Percentiles rank a stretch among this genome's conserved stretches.
Conservation (phyloP, 768 basidiomycete genomes). For the Rhizopogon vesiculosus region DNA sequence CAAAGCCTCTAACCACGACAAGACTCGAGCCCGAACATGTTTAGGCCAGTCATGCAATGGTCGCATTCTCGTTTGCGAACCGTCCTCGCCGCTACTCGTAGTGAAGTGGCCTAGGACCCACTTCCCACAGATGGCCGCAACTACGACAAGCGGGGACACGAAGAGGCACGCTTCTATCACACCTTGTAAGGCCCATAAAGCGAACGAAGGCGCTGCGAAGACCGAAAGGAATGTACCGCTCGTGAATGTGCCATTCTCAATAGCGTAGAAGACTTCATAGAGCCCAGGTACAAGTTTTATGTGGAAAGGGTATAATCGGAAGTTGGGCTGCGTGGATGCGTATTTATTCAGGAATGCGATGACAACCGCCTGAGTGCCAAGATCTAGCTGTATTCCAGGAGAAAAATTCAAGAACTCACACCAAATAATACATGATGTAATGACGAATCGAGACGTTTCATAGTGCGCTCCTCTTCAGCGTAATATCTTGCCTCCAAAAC, state of each 20-base stretch:
- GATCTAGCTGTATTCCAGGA: too few species aligned
- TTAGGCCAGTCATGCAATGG: background rate
- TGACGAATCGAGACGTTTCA: too few species aligned
- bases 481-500: too few species aligned
- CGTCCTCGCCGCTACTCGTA: background rate
- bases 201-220: background rate
- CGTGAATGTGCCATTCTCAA: background rate
- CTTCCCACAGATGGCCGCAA: background rate
- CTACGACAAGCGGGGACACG: background rate
- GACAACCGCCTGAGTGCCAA: background rate
- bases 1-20: background rate
- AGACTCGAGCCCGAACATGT: background rate
- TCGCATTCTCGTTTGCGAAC: background rate
- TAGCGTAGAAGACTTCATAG: background rate
- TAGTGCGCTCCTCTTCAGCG: too few species aligned
- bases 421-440: too few species aligned
- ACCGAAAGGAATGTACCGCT: background rate
- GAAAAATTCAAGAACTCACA: too few species aligned
- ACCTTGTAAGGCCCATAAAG: background rate
- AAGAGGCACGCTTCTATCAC: background rate
- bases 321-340: background rate
- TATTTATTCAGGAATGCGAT: background rate
- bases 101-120: background rate
- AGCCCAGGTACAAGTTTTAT: background rate
- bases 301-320: background rate